Percentiles rank a stretch among this genome's conserved stretches.
Conservation (phyloP, 352 stramenopile genomes). For the Phytophthora syringae region DNA sequence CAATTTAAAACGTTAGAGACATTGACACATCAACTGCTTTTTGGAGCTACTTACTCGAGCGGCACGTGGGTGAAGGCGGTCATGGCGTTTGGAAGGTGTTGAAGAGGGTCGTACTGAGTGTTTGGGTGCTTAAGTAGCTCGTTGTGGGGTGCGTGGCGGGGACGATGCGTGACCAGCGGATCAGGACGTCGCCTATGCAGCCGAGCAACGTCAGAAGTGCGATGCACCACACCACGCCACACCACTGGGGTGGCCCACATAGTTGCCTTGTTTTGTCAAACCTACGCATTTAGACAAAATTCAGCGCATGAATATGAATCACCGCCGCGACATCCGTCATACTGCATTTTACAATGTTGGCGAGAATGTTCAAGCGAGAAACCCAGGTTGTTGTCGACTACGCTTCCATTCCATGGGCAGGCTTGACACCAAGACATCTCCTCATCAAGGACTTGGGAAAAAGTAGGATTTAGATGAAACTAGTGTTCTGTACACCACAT, state of each 20-base stretch:
- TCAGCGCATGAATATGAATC: no score
- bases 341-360: no score
- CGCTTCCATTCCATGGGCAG: no score
- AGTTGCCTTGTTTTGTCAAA: no score
- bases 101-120: not conserved
- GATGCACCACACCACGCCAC: conserved; percentile 9
- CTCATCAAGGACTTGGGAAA: no score
- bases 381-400: no score
- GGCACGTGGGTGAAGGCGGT: conserved; percentile 42
- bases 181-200: conserved; percentile 25
- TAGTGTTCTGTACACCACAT: not conserved
- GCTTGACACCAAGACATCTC: no score
- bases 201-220: conserved; percentile 17
- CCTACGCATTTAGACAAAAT: no score
- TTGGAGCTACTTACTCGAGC: conserved; percentile 36
- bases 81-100: conserved; percentile 16
- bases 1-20: conserved; percentile 1
- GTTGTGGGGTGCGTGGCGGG: not conserved
- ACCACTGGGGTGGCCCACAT: no score
- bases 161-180: conserved; percentile 28
- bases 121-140: conserved; percentile 19
- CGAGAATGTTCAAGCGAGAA: no score
- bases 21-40: not conserved
- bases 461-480: not conserved
- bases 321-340: no score